phyloP scores from a whole-genome alignment of 768 basidiomycete species.

The Trametes gibbosa region DNA sequence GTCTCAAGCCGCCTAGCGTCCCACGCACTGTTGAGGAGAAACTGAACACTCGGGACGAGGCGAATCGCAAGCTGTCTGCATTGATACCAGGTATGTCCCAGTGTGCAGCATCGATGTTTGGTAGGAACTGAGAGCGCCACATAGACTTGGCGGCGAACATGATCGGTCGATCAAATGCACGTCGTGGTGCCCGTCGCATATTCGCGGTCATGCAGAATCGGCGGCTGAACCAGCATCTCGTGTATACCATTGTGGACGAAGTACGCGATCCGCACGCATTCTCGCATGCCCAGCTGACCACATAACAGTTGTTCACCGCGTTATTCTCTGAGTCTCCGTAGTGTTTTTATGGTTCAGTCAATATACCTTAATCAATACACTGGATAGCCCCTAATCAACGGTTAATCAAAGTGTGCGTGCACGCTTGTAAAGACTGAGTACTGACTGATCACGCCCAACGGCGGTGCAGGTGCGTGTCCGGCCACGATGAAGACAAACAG shows the following conservation, averaged over 20 bases:
- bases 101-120: not conserved
- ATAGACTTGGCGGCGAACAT: constrained; percentile 89
- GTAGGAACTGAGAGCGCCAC: not conserved
- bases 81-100: constrained; percentile 76
- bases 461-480: too few relatives aligned
- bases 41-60: constrained; percentile 75
- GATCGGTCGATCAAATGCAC: constrained; percentile 96
- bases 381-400: too few relatives aligned
- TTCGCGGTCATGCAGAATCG: constrained; percentile 94
- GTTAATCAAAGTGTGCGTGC: too few relatives aligned
- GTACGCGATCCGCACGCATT: constrained; percentile 37
- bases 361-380: not conserved
- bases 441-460: too few relatives aligned
- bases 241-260: constrained; percentile 88
- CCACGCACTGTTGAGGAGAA: constrained; percentile 85
- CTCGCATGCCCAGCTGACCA: not conserved
- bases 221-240: constrained; percentile 91
- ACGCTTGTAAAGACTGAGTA: too few relatives aligned
- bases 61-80: constrained; percentile 85
- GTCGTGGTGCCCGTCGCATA: constrained; percentile 86
- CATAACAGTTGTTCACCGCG: constrained; percentile 50
- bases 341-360: not conserved
- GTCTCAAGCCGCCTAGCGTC: constrained; percentile 52
- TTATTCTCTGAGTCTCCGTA: constrained; percentile 53
- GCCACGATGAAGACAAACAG: too few relatives aligned